Evolutionary conservation across 1,284 basidiomycete species (phyloP).

Genomic region (Cerrena zonata): DNA sequence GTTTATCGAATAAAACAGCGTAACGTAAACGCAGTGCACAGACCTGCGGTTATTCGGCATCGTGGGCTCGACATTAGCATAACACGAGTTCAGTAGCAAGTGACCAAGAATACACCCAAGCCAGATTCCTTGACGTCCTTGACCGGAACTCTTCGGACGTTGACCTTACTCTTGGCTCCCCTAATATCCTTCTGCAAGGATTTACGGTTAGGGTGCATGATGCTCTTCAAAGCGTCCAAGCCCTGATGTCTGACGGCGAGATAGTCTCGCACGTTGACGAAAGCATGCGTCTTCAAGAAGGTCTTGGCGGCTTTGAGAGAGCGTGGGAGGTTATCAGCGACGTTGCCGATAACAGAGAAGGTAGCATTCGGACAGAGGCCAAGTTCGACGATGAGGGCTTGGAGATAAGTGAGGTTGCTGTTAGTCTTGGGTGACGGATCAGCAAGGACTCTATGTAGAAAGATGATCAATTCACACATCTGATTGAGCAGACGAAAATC

Average conservation of each 20-base stretch:
- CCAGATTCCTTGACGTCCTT: slow-evolving; percentile 61
- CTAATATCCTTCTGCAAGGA: slow-evolving; percentile 57
- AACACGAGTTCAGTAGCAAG: slow-evolving; percentile 23
- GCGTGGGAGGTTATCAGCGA: slow-evolving; percentile 40
- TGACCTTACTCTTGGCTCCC: slow-evolving; percentile 31
- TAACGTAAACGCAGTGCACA: too few relatives aligned
- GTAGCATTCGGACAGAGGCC: slow-evolving; percentile 28
- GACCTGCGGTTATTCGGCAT: too few relatives aligned
- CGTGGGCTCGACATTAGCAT: too few relatives aligned
- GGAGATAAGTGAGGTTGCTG: slow-evolving; percentile 36
- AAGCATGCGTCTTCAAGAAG: slow-evolving; percentile 56
- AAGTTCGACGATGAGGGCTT: slow-evolving; percentile 40
- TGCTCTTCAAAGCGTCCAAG: slow-evolving; percentile 50
- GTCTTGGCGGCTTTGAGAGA: slow-evolving; percentile 57
- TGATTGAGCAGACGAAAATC: neutral
- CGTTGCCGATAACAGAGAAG: slow-evolving; percentile 29
- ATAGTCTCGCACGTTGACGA: slow-evolving; percentile 69
- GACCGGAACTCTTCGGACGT: slow-evolving; percentile 35
- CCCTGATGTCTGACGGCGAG: slow-evolving; percentile 59
- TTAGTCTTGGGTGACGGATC: slow-evolving; percentile 43
- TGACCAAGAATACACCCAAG: slow-evolving; percentile 56
- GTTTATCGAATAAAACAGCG: too few relatives aligned
- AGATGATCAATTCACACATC: slow-evolving; percentile 1
- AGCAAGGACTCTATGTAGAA: slow-evolving; percentile 47
- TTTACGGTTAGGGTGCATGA: slow-evolving; percentile 55